phyloP scores from a whole-genome alignment of 2,329 filamentous ascomycete genomes.

The Stagonosporopsis cucurbitacearum region DNA sequence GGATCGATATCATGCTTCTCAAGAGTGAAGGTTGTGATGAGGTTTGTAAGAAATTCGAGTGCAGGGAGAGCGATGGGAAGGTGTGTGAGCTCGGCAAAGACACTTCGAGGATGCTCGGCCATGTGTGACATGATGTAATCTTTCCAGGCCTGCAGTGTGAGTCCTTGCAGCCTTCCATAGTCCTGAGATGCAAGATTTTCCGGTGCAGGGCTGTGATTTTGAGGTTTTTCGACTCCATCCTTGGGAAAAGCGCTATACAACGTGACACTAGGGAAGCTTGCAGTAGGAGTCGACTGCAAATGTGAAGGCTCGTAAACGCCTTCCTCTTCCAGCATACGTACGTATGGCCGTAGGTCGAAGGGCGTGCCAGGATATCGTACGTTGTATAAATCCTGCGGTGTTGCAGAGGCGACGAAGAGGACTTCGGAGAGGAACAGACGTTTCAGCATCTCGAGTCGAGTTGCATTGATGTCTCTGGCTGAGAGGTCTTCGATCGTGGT shows the following conservation, averaged over 20 bases:
- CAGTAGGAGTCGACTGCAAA: neutral
- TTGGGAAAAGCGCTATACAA: neutral
- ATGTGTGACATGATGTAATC: slow-evolving; percentile 9
- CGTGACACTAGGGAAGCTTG: neutral
- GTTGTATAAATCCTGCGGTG: slow-evolving; percentile 27
- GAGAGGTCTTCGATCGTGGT: slow-evolving; percentile 7
- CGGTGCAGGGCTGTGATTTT: neutral
- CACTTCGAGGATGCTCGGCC: slow-evolving; percentile 27
- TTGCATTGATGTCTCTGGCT: slow-evolving; percentile 25
- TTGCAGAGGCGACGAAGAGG: slow-evolving; percentile 12
- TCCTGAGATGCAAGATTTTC: neutral
- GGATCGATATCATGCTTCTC: slow-evolving; percentile 36
- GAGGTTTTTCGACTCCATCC: neutral
- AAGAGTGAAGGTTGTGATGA: slow-evolving; percentile 39
- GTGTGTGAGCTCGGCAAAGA: slow-evolving; percentile 40
- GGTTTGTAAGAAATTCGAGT: slow-evolving; percentile 49
- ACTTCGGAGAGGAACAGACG: slow-evolving; percentile 28
- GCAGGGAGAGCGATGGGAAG: slow-evolving; percentile 47
- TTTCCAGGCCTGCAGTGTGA: neutral
- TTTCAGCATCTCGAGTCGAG: slow-evolving; percentile 39
- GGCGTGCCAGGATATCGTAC: slow-evolving; percentile 20
- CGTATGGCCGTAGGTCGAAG: slow-evolving; percentile 39
- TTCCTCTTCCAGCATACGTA: slow-evolving; percentile 48
- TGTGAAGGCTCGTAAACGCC: slow-evolving; percentile 40
- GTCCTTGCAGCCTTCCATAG: no score